Evolutionary conservation across 148 eudicot genomes (phyloP), one percentile per base, ranked within the genome.

Genomic region (Chenopodium suecicum): DNA sequence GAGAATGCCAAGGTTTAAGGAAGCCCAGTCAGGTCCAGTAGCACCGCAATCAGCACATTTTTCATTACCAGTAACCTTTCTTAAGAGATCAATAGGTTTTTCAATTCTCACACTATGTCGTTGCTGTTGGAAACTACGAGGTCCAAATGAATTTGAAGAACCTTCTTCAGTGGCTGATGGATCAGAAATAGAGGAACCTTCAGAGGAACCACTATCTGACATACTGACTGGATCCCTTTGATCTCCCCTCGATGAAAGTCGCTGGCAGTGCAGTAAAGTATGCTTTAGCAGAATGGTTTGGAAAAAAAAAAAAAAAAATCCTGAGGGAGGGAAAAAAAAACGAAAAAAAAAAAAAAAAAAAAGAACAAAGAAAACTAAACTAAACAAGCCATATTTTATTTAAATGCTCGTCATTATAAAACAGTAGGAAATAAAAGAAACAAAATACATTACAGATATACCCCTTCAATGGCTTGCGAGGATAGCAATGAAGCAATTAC

Each of bases 11-110:
- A 96, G 98, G 88, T 96, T 96, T 83, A 96, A 85, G 70, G 99
- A 96, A 75, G 99, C 99, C 99, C 99, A 96, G 76, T 96, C 99
- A 23, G 99, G 99, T 80, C 89, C 98, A 37, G 97, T 91, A 23
- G 99, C 94, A 79, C 92, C 95, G 87, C 99, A 96, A 89, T 96
- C 99, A 27, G 99, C 99, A 86, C 99, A 96, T 88, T 89, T 92
- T 71, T 96, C 94, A 85, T 96, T 96, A 74, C 99, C 99, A 50
- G 86, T 85, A 62, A 96, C 86, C 70, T 86, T 88, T 81, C 87
- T 88, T 80, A 96, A 82, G 73, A 89, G 82, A 68, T 93, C 91
- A 79, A 95, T 87, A 44, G 98, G 98, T 81, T 90, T 91, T 84
- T 89, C 91, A 54, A 75, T 79, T 88, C 87, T 90, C 50, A 81